Conservation (phyloP, 1,139 yeast genomes). For the Taphrina betulina region DNA sequence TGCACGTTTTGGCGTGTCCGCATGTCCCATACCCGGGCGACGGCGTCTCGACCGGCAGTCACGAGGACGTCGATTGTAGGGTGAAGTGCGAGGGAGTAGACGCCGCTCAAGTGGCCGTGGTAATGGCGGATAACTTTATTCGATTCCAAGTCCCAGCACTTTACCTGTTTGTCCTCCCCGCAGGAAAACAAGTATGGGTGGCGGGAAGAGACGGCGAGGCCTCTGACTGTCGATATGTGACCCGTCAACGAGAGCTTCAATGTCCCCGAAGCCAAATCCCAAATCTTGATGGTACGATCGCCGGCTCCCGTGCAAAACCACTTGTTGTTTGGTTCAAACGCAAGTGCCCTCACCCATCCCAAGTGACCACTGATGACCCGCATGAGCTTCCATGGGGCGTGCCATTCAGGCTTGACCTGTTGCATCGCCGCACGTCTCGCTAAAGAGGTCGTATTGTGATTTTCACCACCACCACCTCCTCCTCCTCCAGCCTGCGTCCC, state of each 20-base stretch:
- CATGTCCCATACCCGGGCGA: conserved; percentile 90
- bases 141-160: conserved; percentile 94
- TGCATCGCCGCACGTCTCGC: conserved; percentile 30
- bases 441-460: conserved; percentile 12
- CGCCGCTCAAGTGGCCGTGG: conserved; percentile 92
- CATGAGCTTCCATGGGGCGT: conserved; percentile 67
- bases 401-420: conserved; percentile 50
- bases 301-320: conserved; percentile 93
- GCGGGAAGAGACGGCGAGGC: conserved; percentile 65
- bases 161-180: conserved; percentile 90
- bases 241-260: conserved; percentile 79
- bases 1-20: conserved; percentile 73
- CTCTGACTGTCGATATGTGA: conserved; percentile 85
- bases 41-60: conserved; percentile 87
- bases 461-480: not conserved
- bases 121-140: conserved; percentile 80
- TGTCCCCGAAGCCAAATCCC: conserved; percentile 79
- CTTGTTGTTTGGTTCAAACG: conserved; percentile 80
- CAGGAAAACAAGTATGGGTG: conserved; percentile 89
- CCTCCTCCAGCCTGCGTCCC: conserved; percentile 3
- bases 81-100: conserved; percentile 77
- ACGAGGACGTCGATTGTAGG: conserved; percentile 84
- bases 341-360: conserved; percentile 85
- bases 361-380: conserved; percentile 83
- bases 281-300: conserved; percentile 79